A percentile compares a stretch with the other conserved stretches of the same genome.
phyloP scores from a whole-genome alignment of 2,329 filamentous ascomycete species.

The Talaromyces atroroseus region DNA sequence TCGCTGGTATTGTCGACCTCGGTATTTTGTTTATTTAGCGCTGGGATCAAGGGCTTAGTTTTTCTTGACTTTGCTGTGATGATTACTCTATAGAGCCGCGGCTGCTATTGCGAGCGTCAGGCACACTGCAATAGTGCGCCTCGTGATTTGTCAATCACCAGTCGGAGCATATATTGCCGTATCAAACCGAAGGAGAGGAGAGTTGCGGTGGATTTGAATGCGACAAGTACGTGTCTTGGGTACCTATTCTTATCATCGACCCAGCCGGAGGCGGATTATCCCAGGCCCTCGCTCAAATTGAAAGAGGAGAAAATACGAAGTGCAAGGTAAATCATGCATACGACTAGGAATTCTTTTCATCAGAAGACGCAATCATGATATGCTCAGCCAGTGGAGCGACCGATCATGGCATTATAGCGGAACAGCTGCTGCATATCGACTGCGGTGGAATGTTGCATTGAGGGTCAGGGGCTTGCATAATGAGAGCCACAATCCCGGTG shows the following conservation, averaged over 20 bases:
- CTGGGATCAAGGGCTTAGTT: background rate
- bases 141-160: background rate
- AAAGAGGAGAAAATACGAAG: background rate
- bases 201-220: background rate
- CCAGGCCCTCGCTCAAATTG: background rate
- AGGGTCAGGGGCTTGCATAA: background rate
- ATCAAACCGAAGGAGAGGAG: background rate
- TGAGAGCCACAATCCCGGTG: background rate
- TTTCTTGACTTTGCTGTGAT: conserved; percentile 7
- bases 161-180: no score
- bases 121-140: background rate
- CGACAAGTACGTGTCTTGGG: background rate
- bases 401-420: background rate
- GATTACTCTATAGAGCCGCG: conserved; percentile 10
- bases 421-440: background rate
- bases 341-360: background rate
- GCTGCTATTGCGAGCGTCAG: background rate
- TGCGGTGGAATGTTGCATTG: background rate
- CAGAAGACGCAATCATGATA: background rate
- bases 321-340: background rate
- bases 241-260: background rate
- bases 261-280: background rate
- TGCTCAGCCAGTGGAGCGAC: background rate
- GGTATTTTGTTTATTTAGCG: background rate
- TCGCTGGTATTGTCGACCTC: background rate